Conservation (phyloP, 768 basidiomycete species). For the Russula virescens region DNA sequence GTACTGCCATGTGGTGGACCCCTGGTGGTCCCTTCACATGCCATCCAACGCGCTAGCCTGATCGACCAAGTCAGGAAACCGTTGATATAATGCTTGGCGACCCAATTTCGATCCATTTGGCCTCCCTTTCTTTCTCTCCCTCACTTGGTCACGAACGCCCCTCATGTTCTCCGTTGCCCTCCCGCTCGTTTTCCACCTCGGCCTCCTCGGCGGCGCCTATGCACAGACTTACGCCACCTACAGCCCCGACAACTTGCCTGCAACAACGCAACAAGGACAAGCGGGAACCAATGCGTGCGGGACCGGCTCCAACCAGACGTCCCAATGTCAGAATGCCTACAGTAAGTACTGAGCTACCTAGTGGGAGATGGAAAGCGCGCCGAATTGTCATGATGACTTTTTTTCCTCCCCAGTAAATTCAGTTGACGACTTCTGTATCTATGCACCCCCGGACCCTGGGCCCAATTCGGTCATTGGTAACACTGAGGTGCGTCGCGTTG, state of each 20-base stretch:
- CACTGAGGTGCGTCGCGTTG: constrained; percentile 44
- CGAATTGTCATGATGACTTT: neutral
- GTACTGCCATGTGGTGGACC: no score
- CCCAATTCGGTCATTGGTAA: constrained; percentile 50
- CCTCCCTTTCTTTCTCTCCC: neutral
- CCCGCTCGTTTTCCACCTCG: constrained; percentile 15
- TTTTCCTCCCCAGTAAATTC: constrained; percentile 44
- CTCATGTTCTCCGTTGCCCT: constrained; percentile 15
- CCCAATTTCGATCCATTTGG: neutral
- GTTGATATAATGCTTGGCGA: neutral
- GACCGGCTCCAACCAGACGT: constrained; percentile 45
- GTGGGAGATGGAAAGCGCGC: neutral
- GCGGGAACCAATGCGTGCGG: constrained; percentile 63
- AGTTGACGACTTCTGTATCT: constrained; percentile 53
- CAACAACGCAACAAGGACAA: constrained; percentile 52
- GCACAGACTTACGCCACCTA: constrained; percentile 43
- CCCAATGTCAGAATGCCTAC: constrained; percentile 62
- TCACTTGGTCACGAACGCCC: neutral
- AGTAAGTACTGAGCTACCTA: constrained; percentile 35
- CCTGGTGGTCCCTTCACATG: no score
- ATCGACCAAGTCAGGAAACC: neutral
- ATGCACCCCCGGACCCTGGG: constrained; percentile 46
- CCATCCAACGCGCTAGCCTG: no score
- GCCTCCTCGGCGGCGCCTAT: constrained; percentile 22
- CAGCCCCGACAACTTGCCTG: constrained; percentile 44